Conservation (phyloP, 768 basidiomycete species). For the Lactarius vividus region DNA sequence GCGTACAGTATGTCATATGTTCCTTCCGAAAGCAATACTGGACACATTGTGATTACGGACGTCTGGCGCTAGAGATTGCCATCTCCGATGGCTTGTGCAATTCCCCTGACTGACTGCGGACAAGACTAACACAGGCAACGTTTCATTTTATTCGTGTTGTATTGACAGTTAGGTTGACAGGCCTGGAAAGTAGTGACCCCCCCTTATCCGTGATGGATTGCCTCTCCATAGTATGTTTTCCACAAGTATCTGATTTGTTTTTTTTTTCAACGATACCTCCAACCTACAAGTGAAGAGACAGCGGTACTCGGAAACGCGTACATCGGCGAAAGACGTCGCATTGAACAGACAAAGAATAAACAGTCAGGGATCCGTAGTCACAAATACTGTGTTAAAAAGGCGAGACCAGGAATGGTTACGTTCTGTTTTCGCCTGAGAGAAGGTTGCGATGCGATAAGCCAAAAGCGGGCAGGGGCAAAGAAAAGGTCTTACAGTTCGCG, state of each 20-base stretch:
- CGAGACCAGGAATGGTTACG: constrained; percentile 26
- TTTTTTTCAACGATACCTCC: background rate
- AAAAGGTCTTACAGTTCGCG: constrained; percentile 24
- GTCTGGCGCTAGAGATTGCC: no score
- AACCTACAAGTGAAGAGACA: background rate
- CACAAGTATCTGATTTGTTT: background rate
- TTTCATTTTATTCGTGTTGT: background rate
- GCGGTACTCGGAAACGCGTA: background rate
- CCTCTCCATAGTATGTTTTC: background rate
- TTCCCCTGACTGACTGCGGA: background rate
- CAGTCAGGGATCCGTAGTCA: background rate
- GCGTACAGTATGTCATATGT: background rate
- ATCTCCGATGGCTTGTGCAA: background rate
- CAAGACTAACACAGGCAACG: background rate
- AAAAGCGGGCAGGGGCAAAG: background rate
- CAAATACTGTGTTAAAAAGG: constrained; percentile 18
- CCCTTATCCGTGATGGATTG: background rate
- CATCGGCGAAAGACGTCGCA: background rate
- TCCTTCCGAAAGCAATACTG: background rate
- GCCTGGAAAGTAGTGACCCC: background rate
- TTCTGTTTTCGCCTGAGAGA: constrained; percentile 19
- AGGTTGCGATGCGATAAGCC: background rate
- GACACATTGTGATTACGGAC: background rate
- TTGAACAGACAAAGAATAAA: background rate
- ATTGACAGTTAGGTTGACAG: background rate